Conservation (phyloP, 306 rosid species). For the Ammopiptanthus mongolicus region DNA sequence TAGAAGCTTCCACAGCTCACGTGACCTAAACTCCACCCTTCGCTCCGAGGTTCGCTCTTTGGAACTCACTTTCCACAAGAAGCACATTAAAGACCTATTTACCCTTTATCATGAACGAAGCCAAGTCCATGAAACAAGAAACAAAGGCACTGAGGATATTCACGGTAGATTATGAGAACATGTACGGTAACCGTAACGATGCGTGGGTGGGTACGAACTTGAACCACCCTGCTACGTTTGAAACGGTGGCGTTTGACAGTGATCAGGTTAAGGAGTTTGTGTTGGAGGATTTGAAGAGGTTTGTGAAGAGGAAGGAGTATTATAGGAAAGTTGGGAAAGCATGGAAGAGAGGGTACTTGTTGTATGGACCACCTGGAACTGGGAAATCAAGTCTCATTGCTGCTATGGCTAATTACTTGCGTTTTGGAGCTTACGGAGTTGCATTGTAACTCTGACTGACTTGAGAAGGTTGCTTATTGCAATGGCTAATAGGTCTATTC, state of each 20-base stretch:
- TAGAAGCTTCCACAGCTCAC: constrained; percentile 5
- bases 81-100: constrained; percentile 48
- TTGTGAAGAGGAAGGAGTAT: constrained; percentile 54
- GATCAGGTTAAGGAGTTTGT: constrained; percentile 37
- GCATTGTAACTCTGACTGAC: constrained; percentile 24
- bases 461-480: constrained; percentile 47
- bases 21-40: constrained; percentile 28
- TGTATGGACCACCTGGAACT: constrained; percentile 85
- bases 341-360: constrained; percentile 78
- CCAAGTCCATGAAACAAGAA: constrained; percentile 41
- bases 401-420: constrained; percentile 74
- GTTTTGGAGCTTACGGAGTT: constrained; percentile 61
- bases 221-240: constrained; percentile 71
- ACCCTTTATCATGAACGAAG: constrained; percentile 41
- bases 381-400: constrained; percentile 86
- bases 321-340: constrained; percentile 70
- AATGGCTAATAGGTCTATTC: constrained; percentile 59
- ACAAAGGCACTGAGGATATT: constrained; percentile 45
- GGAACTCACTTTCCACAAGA: constrained; percentile 51
- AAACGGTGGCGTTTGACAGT: constrained; percentile 57
- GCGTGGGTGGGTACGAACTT: constrained; percentile 48
- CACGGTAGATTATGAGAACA: constrained; percentile 32
- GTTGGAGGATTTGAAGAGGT: constrained; percentile 42
- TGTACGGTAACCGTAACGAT: constrained; percentile 28
- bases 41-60: constrained; percentile 48